Percentiles rank a stretch among this genome's conserved stretches.
phyloP scores from a whole-genome alignment of 2,329 filamentous ascomycete genomes.

The Sporothrix humicola region DNA sequence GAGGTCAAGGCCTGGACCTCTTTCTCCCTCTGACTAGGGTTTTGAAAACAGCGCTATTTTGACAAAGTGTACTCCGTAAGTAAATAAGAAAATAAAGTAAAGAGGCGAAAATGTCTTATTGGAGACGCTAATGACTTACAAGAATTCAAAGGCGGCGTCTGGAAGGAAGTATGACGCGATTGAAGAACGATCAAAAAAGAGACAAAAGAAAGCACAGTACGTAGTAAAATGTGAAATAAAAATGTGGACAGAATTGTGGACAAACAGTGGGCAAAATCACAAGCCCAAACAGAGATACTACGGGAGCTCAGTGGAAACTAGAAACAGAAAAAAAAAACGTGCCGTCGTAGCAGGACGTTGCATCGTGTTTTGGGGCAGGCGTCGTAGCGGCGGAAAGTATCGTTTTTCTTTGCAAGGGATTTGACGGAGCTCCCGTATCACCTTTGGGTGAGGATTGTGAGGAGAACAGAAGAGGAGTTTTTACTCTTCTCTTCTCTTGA shows the following conservation, averaged over 20 bases:
- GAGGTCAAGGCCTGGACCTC: constrained; percentile 19
- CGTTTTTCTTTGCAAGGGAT: background rate
- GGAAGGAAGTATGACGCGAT: too few relatives aligned
- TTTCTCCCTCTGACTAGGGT: background rate
- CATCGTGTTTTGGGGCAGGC: constrained; percentile 30
- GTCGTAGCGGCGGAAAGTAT: constrained; percentile 8
- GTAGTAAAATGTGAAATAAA: background rate
- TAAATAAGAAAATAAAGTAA: background rate
- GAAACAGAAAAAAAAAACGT: background rate
- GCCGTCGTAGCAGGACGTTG: constrained; percentile 30
- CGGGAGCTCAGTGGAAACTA: constrained; percentile 1
- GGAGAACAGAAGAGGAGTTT: background rate
- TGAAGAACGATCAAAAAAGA: too few relatives aligned
- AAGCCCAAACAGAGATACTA: background rate
- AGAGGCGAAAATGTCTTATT: background rate
- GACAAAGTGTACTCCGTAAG: background rate
- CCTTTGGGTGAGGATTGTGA: background rate
- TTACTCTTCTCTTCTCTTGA: background rate
- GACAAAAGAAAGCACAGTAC: background rate
- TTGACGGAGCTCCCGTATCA: constrained; percentile 8
- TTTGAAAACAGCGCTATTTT: constrained; percentile 1
- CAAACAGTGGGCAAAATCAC: background rate
- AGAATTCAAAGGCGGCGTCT: background rate
- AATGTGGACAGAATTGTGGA: background rate
- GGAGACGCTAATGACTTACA: constrained; percentile 11